A percentile compares a stretch with the other conserved stretches of the same genome.
Evolutionary conservation across 176 grass and related monocot species (phyloP).

Genomic region (Zizania latifolia): DNA sequence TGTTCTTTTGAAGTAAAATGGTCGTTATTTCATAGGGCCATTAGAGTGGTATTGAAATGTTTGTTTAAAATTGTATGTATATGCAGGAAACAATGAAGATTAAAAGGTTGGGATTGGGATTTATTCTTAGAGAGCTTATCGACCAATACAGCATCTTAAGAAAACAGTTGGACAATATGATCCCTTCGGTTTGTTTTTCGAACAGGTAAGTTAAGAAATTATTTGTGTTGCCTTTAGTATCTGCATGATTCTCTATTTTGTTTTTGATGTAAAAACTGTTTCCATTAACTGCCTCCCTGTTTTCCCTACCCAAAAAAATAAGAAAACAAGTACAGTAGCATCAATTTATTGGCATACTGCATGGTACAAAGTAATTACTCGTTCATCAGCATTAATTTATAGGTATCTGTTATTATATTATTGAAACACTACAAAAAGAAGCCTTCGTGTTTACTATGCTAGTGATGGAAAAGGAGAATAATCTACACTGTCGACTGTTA

Average conservation of each 20-base stretch:
- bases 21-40: background rate
- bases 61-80: slow-evolving; percentile 8
- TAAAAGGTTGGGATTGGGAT: slow-evolving; percentile 50
- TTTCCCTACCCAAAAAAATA: background rate
- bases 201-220: slow-evolving; percentile 41
- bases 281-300: background rate
- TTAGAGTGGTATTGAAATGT: background rate
- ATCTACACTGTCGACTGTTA: too few relatives aligned
- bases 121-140: slow-evolving; percentile 45
- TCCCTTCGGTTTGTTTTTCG: slow-evolving; percentile 47
- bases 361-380: background rate
- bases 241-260: slow-evolving; percentile 1
- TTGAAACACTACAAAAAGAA: background rate
- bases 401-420: background rate
- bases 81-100: slow-evolving; percentile 63
- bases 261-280: background rate
- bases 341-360: background rate
- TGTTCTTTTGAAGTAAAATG: slow-evolving; percentile 20
- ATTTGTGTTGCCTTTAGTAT: background rate
- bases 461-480: too few relatives aligned
- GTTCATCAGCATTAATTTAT: background rate
- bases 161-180: slow-evolving; percentile 33
- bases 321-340: background rate
- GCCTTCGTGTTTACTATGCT: too few relatives aligned
- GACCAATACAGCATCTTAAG: slow-evolving; percentile 33